Evolutionary conservation across 73 alveolate species (phyloP).

Genomic region (Tetrahymena malaccensis): DNA sequence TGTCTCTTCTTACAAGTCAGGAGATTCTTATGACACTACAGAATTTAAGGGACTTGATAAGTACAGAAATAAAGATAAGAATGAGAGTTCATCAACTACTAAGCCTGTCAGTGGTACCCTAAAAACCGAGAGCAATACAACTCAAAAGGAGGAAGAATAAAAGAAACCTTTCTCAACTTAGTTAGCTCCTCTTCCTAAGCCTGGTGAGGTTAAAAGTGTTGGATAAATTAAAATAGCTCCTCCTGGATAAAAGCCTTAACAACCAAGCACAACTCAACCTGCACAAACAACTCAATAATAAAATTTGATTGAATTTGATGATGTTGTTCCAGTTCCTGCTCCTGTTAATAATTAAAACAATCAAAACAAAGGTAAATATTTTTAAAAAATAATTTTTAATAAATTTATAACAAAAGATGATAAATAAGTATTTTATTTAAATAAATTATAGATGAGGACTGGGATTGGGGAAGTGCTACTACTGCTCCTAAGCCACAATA

Average conservation of each 20-base stretch:
- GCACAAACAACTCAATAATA: background rate
- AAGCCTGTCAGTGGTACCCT: background rate
- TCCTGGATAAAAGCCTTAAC: background rate
- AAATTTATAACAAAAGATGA: too few relatives aligned
- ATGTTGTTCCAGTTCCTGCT: background rate
- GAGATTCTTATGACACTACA: background rate
- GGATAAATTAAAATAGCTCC: background rate
- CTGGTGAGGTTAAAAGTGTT: background rate
- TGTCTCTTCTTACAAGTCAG: background rate
- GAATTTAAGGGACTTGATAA: background rate
- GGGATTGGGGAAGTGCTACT: background rate
- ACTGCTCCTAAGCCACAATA: background rate
- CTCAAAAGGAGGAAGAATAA: background rate
- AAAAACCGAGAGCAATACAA: background rate
- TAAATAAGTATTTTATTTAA: background rate
- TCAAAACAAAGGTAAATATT: background rate
- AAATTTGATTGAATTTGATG: background rate
- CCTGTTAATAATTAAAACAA: background rate
- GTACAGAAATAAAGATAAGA: background rate
- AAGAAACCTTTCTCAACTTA: background rate
- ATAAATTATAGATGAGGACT: background rate
- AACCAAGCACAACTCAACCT: background rate
- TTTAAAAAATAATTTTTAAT: too few relatives aligned
- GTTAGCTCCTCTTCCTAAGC: background rate
- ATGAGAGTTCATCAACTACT: background rate